phyloP scores from a whole-genome alignment of 1,139 yeast species.

The Protomyces inundatus region DNA sequence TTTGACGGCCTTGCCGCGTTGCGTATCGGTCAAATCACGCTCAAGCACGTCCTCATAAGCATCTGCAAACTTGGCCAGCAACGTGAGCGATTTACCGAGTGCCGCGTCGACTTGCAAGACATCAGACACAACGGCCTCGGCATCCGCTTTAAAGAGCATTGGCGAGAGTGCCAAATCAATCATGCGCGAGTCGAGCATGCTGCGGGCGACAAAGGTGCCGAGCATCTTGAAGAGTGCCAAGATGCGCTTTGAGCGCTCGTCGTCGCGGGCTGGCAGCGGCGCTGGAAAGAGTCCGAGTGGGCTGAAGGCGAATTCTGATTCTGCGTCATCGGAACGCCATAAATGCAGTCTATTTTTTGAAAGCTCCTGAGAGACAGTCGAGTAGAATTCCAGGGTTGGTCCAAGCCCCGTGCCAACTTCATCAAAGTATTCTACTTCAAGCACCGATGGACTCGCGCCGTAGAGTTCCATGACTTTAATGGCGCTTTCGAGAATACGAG shows the following conservation, averaged over 20 bases:
- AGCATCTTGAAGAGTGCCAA: conserved; percentile 57
- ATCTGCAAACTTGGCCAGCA: conserved; percentile 46
- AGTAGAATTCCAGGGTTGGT: conserved; percentile 89
- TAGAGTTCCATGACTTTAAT: conserved; percentile 69
- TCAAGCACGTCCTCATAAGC: conserved; percentile 30
- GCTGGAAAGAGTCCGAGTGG: conserved; percentile 65
- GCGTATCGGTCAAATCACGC: neutral
- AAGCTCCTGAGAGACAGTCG: conserved; percentile 73
- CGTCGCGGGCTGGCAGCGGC: conserved; percentile 45
- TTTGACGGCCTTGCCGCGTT: conserved; percentile 30
- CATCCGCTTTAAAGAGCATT: conserved; percentile 49
- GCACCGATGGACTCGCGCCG: conserved; percentile 71
- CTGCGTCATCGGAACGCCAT: conserved; percentile 57
- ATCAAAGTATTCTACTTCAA: conserved; percentile 82
- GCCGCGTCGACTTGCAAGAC: conserved; percentile 55
- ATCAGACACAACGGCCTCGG: conserved; percentile 42
- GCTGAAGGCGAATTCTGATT: conserved; percentile 44
- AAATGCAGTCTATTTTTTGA: conserved; percentile 52
- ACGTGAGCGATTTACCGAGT: conserved; percentile 57
- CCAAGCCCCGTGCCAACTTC: conserved; percentile 98
- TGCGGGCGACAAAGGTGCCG: conserved; percentile 82
- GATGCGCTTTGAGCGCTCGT: neutral
- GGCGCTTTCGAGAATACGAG: conserved; percentile 69
- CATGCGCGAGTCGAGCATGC: conserved; percentile 77
- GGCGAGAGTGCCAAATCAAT: conserved; percentile 76